Conservation (phyloP, 2,329 filamentous ascomycete species). For the Westerdykella aurantiaca region DNA sequence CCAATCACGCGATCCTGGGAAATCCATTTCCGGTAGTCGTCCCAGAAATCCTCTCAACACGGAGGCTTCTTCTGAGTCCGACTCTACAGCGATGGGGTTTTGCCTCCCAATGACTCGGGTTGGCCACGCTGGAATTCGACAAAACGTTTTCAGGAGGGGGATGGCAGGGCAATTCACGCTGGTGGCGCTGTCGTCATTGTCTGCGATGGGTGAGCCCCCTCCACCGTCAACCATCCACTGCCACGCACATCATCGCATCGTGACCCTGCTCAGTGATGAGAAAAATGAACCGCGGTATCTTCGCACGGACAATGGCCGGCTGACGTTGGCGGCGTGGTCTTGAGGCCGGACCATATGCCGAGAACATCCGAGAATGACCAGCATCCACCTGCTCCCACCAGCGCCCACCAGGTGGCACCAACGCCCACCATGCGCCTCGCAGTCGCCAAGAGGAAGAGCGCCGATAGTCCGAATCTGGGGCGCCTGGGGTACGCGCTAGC, state of each 20-base stretch:
- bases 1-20: neutral
- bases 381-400: too few species aligned
- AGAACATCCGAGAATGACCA: slow-evolving; percentile 30
- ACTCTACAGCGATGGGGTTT: neutral
- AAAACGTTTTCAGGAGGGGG: too few species aligned
- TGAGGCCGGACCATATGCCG: slow-evolving; percentile 22
- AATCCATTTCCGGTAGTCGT: neutral
- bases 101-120: neutral
- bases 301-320: slow-evolving; percentile 12
- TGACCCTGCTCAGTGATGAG: too few species aligned
- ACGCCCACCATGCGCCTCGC: neutral
- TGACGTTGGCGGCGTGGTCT: slow-evolving; percentile 19
- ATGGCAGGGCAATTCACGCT: too few species aligned
- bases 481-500: slow-evolving; percentile 31
- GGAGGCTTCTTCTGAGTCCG: neutral
- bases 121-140: neutral
- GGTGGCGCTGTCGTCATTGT: too few species aligned
- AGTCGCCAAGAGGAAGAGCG: slow-evolving; percentile 23
- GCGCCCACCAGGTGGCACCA: slow-evolving; percentile 1
- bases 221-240: too few species aligned
- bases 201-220: too few species aligned
- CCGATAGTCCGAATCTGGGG: slow-evolving; percentile 33
- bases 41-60: neutral
- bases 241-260: too few species aligned
- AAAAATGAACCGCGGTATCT: neutral